Evolutionary conservation across 345 rosid species (phyloP).

Genomic region (Xanthoceras sorbifolium): DNA sequence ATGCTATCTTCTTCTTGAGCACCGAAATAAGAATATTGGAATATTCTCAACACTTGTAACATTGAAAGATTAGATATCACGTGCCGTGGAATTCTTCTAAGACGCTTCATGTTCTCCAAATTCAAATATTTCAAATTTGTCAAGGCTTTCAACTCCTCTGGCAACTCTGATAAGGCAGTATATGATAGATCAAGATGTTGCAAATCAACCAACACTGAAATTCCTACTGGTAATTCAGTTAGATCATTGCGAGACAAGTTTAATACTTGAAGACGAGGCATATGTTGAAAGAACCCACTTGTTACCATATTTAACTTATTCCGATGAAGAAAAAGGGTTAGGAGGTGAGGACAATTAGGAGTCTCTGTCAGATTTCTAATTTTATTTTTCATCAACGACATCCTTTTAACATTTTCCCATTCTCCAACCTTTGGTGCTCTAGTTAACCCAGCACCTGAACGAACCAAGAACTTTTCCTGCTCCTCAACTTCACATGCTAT

Average conservation of each 20-base stretch:
- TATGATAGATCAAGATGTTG: background rate
- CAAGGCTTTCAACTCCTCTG: background rate
- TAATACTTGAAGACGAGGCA: conserved; percentile 12
- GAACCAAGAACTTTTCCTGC: conserved; percentile 17
- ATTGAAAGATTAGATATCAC: background rate
- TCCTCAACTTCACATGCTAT: conserved; percentile 18
- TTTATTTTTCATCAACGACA: conserved; percentile 30
- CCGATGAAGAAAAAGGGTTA: conserved; percentile 22
- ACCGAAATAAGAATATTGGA: too few relatives aligned
- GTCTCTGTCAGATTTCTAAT: conserved; percentile 22
- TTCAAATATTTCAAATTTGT: background rate
- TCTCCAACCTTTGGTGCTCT: conserved; percentile 15
- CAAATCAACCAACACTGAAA: background rate
- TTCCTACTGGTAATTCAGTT: background rate
- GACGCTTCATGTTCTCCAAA: accelerated
- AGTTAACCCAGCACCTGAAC: conserved; percentile 7
- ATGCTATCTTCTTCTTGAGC: background rate
- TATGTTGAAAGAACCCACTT: conserved; percentile 17
- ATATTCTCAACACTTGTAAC: background rate
- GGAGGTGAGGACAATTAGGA: conserved; percentile 25
- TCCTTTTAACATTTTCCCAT: conserved; percentile 21
- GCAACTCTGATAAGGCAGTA: background rate
- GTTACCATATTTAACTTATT: conserved; percentile 14
- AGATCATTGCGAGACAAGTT: background rate
- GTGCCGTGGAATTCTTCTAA: background rate